Percentiles rank a stretch among this genome's conserved stretches.
Conservation (phyloP, 176 grass and related monocot genomes). For the Elymus sibiricus region DNA sequence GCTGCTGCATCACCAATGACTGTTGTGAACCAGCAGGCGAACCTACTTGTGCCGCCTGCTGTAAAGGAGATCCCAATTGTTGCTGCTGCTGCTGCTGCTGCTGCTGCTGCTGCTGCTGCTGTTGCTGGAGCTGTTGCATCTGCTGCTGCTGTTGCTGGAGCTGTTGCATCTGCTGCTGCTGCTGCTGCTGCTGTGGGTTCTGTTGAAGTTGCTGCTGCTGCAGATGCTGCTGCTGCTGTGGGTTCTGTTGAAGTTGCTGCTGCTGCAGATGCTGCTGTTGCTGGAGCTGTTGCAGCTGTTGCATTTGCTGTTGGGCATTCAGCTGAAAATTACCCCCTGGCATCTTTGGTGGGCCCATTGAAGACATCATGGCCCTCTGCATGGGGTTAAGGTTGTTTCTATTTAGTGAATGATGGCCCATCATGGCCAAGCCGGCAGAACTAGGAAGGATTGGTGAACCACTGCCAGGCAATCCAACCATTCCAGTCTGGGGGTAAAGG, state of each 20-base stretch:
- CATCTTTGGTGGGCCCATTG: constrained; percentile 96
- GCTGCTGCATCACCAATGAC: constrained; percentile 64
- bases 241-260: constrained; percentile 40
- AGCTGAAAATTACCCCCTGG: constrained; percentile 60
- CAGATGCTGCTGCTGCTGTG: background rate
- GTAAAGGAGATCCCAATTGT: constrained; percentile 62
- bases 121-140: too few species aligned
- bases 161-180: constrained; percentile 28
- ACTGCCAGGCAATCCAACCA: constrained; percentile 65
- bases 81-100: constrained; percentile 49
- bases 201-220: constrained; percentile 47
- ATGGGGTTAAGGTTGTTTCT: constrained; percentile 58
- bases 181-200: constrained; percentile 20
- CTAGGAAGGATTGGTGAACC: constrained; percentile 65
- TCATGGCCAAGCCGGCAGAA: constrained; percentile 65
- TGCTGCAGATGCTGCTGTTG: constrained; percentile 22
- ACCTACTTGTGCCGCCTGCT: constrained; percentile 49
- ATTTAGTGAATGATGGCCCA: constrained; percentile 60
- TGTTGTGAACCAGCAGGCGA: constrained; percentile 72
- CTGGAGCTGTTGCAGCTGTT: constrained; percentile 13
- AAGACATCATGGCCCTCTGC: constrained; percentile 64
- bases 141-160: background rate
- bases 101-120: constrained; percentile 19
- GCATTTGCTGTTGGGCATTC: constrained; percentile 54
- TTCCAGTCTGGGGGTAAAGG: constrained; percentile 60